phyloP scores from a whole-genome alignment of 2,329 filamentous ascomycete genomes.

The Calonectria leucothoes region DNA sequence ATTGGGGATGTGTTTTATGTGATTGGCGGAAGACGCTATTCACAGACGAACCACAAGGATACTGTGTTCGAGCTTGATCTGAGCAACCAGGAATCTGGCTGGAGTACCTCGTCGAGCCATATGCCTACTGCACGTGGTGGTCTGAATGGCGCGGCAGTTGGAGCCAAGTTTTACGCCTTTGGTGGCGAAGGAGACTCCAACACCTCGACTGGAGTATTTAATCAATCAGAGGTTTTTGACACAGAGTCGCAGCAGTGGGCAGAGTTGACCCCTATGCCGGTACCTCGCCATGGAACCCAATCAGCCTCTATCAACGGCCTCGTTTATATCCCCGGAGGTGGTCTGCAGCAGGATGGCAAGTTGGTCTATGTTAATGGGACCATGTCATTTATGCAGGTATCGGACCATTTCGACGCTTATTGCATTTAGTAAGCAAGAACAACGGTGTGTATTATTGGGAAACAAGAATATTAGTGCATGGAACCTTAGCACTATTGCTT shows the following conservation, averaged over 20 bases:
- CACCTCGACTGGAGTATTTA: neutral
- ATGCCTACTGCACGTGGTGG: neutral
- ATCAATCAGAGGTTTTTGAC: neutral
- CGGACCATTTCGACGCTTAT: too few relatives aligned
- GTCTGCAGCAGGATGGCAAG: neutral
- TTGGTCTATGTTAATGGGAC: neutral
- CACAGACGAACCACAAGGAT: neutral
- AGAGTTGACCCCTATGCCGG: neutral
- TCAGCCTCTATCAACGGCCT: neutral
- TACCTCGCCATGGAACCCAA: neutral
- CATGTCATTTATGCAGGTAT: neutral
- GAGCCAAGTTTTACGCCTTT: neutral
- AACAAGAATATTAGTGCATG: neutral
- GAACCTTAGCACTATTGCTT: neutral
- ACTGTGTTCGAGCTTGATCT: neutral
- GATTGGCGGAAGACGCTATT: neutral
- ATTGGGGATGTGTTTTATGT: too few relatives aligned
- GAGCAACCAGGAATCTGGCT: neutral
- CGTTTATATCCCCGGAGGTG: neutral
- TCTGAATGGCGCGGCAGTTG: neutral
- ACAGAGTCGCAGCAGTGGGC: neutral
- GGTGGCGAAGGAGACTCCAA: neutral
- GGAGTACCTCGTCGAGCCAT: neutral
- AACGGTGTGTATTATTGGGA: too few relatives aligned
- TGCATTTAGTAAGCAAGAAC: too few relatives aligned